Percentiles rank a stretch among this genome's conserved stretches.
phyloP scores from a whole-genome alignment of 2,329 filamentous ascomycete genomes.

The Diaporthe aspalathi region DNA sequence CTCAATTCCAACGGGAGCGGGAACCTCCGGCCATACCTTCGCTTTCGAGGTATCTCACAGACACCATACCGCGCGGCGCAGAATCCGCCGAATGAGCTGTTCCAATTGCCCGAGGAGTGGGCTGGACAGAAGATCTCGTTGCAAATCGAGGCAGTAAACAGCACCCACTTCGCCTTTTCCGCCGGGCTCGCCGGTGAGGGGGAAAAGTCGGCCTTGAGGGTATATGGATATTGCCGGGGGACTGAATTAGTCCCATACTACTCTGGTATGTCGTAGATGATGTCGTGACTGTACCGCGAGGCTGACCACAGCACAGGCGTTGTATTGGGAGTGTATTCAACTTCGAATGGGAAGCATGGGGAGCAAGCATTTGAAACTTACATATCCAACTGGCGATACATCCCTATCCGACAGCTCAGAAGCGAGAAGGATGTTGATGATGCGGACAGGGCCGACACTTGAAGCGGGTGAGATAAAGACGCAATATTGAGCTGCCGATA shows the following conservation, averaged over 20 bases:
- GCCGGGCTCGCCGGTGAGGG: neutral
- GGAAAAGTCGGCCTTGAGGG: neutral
- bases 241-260: constrained; percentile 12
- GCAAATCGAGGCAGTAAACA: constrained; percentile 6
- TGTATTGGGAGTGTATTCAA: constrained; percentile 6
- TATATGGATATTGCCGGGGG: neutral
- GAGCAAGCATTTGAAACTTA: constrained; percentile 13
- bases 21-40: neutral
- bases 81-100: neutral
- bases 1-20: neutral
- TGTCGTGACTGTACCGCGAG: neutral
- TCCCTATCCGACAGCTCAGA: neutral
- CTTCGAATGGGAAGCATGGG: constrained; percentile 12
- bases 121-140: constrained; percentile 9
- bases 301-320: neutral
- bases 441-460: neutral
- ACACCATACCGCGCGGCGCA: neutral
- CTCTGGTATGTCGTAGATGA: neutral
- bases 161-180: constrained; percentile 12
- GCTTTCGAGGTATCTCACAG: constrained; percentile 11
- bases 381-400: constrained; percentile 11
- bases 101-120: neutral
- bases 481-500: too few species aligned
- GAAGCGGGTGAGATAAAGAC: too few species aligned
- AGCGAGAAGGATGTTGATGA: neutral